Evolutionary conservation across 257 asterid species (phyloP).

Genomic region (Nicotiana obtusifolia): DNA sequence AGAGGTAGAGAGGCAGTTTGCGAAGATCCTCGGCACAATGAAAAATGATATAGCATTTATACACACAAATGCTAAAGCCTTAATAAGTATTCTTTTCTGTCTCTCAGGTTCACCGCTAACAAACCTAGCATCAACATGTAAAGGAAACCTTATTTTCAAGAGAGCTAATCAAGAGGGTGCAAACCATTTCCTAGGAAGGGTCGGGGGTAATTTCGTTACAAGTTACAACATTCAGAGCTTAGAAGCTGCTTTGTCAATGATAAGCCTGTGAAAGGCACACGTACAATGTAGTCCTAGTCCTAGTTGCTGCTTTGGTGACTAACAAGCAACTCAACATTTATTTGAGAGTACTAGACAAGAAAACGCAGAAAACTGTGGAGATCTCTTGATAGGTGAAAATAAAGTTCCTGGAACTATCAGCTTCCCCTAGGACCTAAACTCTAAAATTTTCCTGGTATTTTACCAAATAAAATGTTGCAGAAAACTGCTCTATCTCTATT

Average conservation of each 20-base stretch:
- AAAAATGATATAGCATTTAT: background rate
- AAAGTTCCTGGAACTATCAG: background rate
- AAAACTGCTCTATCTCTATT: background rate
- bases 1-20: too few species aligned
- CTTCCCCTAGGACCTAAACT: background rate
- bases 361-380: background rate
- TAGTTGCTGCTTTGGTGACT: background rate
- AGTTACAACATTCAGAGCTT: conserved; percentile 8
- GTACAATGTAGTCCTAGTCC: background rate
- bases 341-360: background rate
- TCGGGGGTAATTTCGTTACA: background rate
- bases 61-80: background rate
- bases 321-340: background rate
- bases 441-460: background rate
- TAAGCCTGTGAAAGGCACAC: background rate
- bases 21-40: too few species aligned
- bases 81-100: background rate
- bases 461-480: background rate
- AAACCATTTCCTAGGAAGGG: background rate
- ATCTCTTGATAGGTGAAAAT: background rate
- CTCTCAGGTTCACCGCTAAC: background rate
- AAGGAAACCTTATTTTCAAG: background rate
- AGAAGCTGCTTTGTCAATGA: background rate
- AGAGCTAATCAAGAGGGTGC: background rate
- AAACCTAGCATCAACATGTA: background rate